These are phyloP conservation scores for Sarocladiaceae sp. DNA, from an alignment of 2,329 filamentous ascomycete species.

Conservation along the genomic window DNA sequence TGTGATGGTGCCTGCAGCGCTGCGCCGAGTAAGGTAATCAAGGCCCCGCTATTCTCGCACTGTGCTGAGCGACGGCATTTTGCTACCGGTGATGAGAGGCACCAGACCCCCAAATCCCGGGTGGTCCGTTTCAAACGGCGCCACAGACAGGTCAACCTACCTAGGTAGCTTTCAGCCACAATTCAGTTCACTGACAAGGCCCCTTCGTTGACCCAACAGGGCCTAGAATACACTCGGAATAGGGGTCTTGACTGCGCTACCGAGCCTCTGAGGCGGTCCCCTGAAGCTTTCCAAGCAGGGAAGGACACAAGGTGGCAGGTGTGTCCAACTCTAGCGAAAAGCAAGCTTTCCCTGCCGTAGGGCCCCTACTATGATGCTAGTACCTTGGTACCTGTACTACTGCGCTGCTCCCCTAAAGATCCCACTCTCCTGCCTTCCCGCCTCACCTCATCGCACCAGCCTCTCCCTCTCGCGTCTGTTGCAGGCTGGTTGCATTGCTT, in stretches of 20 bases:
- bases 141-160: neutral
- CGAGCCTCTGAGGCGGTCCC: neutral
- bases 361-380: too few species aligned
- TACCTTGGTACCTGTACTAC: too few species aligned
- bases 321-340: neutral
- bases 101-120: too few species aligned
- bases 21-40: too few species aligned
- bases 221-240: neutral
- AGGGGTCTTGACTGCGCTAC: neutral
- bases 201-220: neutral
- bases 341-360: too few species aligned
- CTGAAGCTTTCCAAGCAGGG: neutral
- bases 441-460: slow-evolving; percentile 1
- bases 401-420: too few species aligned
- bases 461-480: neutral
- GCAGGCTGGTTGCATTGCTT: neutral
- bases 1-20: too few species aligned
- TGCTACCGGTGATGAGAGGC: too few species aligned
- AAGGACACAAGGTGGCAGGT: neutral
- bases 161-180: neutral
- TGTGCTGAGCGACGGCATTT: neutral
- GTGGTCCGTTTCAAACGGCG: neutral
- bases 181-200: neutral
- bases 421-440: neutral
- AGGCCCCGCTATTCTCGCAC: neutral